Evolutionary conservation across 116 monocot genomes (phyloP), one percentile per base, ranked within the genome.

Genomic region (Posidonia oceanica): DNA sequence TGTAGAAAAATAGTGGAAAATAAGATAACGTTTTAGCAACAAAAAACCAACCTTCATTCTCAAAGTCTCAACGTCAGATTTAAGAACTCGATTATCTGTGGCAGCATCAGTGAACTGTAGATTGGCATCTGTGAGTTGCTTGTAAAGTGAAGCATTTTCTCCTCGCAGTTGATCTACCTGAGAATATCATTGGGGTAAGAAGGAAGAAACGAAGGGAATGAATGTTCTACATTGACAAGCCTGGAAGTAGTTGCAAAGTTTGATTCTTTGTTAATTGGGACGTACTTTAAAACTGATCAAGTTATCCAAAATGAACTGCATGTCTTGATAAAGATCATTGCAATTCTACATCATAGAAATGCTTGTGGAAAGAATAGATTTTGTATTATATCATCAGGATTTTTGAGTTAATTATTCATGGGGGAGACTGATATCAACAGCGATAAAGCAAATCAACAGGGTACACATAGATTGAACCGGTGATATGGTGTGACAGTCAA

Each of bases 111-210:
- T 76, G 69, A 99, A 90, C 75, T 86, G 79, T 48, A 84, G 84
- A 53, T 67, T 90, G 59, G 90, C 84, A 52, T 86, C 86, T 42
- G 85, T 86, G 38, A 99, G 77, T 64, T 93, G 86, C 75, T 99
- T 87, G 66, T 80, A 99, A 3, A 98, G 66, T 52, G 87, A 75
- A 36, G 85, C 72, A 73, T 88, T 93, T 75, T 93, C 98, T 68
- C 86, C 90, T 76, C 88, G 83, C 36, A 99, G 86, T 22, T 81
- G 82, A 59, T 99, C 98, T 40, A 90, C 98, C 97, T 97, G 79
- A 67, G 18, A 23, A 51, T 67, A 51, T 6, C 11, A 13, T 22
- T 51, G 18, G 41, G 29, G 21, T n/a, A 7, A 29, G 23, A 67
- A 52, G 37, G 64, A 16, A 11, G 21, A 29, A 36, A 61, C 13